Conservation (phyloP, 83 land plant genomes). For the Thuja plicata region DNA sequence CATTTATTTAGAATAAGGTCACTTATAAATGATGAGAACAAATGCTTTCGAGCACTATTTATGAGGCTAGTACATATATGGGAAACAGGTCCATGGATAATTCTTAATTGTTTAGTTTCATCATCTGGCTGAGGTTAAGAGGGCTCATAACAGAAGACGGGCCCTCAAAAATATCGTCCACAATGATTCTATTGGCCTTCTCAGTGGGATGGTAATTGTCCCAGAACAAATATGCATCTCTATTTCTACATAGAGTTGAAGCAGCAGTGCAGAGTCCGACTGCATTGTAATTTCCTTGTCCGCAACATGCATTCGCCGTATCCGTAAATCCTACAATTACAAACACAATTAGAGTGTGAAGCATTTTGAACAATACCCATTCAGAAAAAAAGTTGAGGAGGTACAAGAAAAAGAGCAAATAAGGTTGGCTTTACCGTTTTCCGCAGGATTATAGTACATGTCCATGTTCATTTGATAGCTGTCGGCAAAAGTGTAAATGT, state of each 20-base stretch:
- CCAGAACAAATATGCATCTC: slow-evolving; percentile 38
- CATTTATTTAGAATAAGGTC: too few species aligned
- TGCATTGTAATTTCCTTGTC: slow-evolving; percentile 58
- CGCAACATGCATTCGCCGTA: slow-evolving; percentile 46
- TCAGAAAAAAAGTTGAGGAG: too few species aligned
- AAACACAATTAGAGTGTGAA: neutral
- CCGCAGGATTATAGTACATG: too few species aligned
- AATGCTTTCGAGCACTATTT: too few species aligned
- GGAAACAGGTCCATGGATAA: too few species aligned
- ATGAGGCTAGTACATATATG: too few species aligned
- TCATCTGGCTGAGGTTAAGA: slow-evolving; percentile 23
- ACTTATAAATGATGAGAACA: too few species aligned
- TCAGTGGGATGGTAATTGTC: slow-evolving; percentile 51
- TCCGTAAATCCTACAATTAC: slow-evolving; percentile 33
- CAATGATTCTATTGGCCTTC: slow-evolving; percentile 32
- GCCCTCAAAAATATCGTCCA: slow-evolving; percentile 20
- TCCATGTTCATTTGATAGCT: too few species aligned
- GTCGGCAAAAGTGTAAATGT: too few species aligned
- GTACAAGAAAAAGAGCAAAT: too few species aligned
- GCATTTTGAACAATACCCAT: too few species aligned
- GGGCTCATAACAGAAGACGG: slow-evolving; percentile 30
- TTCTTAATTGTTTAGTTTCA: neutral
- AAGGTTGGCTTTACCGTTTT: too few species aligned
- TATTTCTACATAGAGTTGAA: slow-evolving; percentile 40
- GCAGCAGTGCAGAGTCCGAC: slow-evolving; percentile 25